Evolutionary conservation across 495 filamentous ascomycete species (phyloP).

Genomic region (Cercophora newfieldiana): DNA sequence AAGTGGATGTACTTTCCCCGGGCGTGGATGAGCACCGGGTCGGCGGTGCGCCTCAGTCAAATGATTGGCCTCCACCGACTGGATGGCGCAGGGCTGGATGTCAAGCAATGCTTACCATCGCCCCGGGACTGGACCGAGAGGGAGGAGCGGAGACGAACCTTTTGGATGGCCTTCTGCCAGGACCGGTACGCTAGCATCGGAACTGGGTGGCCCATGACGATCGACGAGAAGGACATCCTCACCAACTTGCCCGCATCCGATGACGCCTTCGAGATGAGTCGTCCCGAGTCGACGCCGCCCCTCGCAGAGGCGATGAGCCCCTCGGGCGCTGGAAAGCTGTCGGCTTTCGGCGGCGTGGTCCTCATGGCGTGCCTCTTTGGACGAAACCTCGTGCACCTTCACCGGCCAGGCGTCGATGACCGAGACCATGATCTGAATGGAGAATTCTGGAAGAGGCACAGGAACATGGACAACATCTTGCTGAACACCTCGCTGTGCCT

Average conservation of each 20-base stretch:
- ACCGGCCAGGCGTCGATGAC: constrained; percentile 82
- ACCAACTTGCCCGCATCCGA: constrained; percentile 84
- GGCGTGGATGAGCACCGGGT: constrained; percentile 90
- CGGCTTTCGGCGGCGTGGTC: constrained; percentile 77
- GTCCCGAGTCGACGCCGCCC: constrained; percentile 65
- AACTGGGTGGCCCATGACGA: constrained; percentile 93
- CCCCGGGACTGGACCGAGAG: constrained; percentile 90
- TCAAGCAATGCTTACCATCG: constrained; percentile 85
- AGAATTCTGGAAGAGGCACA: constrained; percentile 93
- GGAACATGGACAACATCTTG: constrained; percentile 85
- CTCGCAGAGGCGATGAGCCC: constrained; percentile 73
- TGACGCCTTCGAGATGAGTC: constrained; percentile 82
- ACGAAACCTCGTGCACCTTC: constrained; percentile 89
- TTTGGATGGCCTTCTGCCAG: constrained; percentile 89
- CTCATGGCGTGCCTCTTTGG: constrained; percentile 89
- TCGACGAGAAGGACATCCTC: constrained; percentile 90
- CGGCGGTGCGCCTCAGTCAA: constrained; percentile 70
- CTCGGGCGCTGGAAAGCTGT: constrained; percentile 66
- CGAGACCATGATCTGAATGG: constrained; percentile 87
- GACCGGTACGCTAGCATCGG: constrained; percentile 96
- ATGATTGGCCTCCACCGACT: constrained; percentile 92
- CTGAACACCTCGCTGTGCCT: constrained; percentile 82
- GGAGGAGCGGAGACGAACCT: constrained; percentile 88
- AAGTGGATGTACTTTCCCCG: constrained; percentile 97
- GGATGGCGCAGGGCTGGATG: constrained; percentile 82